These are phyloP conservation scores for Leptographium flavum DNA, from an alignment of 2,329 filamentous ascomycete genomes.

Conservation along the genomic window DNA sequence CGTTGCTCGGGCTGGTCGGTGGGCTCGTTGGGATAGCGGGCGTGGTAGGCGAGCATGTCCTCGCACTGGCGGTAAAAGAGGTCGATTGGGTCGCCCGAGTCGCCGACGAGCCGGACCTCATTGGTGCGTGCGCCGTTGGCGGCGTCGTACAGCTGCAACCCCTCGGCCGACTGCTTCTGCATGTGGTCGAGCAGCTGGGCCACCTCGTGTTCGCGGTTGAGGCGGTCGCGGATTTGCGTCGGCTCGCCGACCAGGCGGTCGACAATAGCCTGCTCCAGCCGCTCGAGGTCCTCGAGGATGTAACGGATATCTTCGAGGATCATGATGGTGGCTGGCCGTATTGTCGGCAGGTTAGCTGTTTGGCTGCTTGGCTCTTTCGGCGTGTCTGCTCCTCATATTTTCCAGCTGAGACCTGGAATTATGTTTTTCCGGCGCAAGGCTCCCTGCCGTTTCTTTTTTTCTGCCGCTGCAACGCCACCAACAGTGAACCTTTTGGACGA, in stretches of 20 bases:
- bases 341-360: no score
- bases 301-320: slow-evolving; percentile 86
- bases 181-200: slow-evolving; percentile 76
- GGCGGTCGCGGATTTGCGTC: slow-evolving; percentile 77
- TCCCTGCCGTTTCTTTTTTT: not conserved
- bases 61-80: slow-evolving; percentile 80
- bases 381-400: not conserved
- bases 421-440: not conserved
- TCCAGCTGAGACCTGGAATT: not conserved
- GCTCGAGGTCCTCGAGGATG: slow-evolving; percentile 91
- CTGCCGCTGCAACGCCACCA: not conserved
- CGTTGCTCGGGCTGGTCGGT: slow-evolving; percentile 90
- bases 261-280: slow-evolving; percentile 83
- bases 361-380: no score
- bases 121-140: slow-evolving; percentile 53
- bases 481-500: no score
- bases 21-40: slow-evolving; percentile 82
- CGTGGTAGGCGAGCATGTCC: slow-evolving; percentile 75
- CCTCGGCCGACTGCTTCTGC: slow-evolving; percentile 66
- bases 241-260: slow-evolving; percentile 83
- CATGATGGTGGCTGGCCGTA: slow-evolving; percentile 30
- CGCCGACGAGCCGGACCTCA: slow-evolving; percentile 62
- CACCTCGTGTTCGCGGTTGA: slow-evolving; percentile 87
- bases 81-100: slow-evolving; percentile 69
- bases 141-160: slow-evolving; percentile 77